A percentile compares a stretch with the other conserved stretches of the same genome.
These are phyloP conservation scores for Aspergillaceae sp. DNA, from an alignment of 2,329 filamentous ascomycete genomes.

Conservation along the genomic window DNA sequence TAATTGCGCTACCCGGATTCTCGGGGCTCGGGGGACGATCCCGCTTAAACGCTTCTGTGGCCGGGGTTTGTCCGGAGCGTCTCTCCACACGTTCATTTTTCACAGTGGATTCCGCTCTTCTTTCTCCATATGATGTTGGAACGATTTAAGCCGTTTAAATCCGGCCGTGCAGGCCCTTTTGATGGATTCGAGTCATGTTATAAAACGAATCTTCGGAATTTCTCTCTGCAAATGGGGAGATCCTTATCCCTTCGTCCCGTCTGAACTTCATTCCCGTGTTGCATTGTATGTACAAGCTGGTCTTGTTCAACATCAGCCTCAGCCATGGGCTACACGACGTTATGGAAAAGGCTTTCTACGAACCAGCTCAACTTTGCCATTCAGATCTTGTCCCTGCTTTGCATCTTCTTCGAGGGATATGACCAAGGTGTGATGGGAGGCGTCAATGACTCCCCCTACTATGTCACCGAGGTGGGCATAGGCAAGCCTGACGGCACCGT, in stretches of 20 bases:
- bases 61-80: neutral
- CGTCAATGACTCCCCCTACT: constrained; percentile 37
- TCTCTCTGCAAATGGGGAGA: neutral
- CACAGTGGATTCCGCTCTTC: neutral
- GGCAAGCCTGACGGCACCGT: constrained; percentile 39
- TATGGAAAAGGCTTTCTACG: constrained; percentile 38
- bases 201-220: neutral
- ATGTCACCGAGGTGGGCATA: constrained; percentile 36
- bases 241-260: neutral
- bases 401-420: constrained; percentile 39
- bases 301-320: neutral
- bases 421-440: constrained; percentile 49
- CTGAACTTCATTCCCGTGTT: neutral
- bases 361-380: constrained; percentile 35
- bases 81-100: neutral
- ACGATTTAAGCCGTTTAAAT: neutral
- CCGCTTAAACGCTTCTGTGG: neutral
- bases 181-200: neutral
- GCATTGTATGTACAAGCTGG: neutral
- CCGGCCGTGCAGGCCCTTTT: neutral
- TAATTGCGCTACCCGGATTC: neutral
- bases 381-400: constrained; percentile 24
- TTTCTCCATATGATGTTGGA: neutral
- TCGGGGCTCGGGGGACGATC: neutral
- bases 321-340: constrained; percentile 31